Evolutionary conservation across 2,329 filamentous ascomycete genomes (phyloP).

Genomic region (Claviceps spartinae): DNA sequence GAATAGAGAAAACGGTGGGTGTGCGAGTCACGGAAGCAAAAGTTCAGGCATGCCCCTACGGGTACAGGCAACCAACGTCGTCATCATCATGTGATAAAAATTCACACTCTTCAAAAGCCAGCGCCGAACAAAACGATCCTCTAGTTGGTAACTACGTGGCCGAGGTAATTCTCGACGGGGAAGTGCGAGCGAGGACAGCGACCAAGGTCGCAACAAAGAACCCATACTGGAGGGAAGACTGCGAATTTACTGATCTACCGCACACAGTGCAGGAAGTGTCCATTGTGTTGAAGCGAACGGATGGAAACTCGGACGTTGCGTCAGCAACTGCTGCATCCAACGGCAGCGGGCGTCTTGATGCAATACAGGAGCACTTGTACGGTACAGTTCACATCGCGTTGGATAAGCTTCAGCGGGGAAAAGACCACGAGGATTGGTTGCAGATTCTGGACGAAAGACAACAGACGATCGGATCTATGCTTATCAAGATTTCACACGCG

Average conservation of each 20-base stretch:
- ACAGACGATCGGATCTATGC: slow-evolving; percentile 66
- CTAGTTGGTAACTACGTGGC: slow-evolving; percentile 58
- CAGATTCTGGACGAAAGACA: slow-evolving; percentile 64
- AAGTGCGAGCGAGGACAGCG: slow-evolving; percentile 62
- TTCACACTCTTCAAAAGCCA: background rate
- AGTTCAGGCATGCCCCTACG: slow-evolving; percentile 27
- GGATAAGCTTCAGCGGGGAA: slow-evolving; percentile 62
- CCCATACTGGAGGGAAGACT: slow-evolving; percentile 74
- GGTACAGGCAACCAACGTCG: slow-evolving; percentile 11
- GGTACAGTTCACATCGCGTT: slow-evolving; percentile 73
- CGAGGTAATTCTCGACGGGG: slow-evolving; percentile 67
- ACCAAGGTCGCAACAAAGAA: slow-evolving; percentile 57
- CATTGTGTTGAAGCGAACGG: slow-evolving; percentile 55
- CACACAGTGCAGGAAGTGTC: slow-evolving; percentile 54
- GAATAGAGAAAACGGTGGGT: slow-evolving; percentile 46
- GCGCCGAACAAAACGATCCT: slow-evolving; percentile 24
- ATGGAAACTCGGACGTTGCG: slow-evolving; percentile 34
- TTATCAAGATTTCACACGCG: slow-evolving; percentile 71
- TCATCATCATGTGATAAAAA: slow-evolving; percentile 11
- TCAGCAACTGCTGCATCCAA: slow-evolving; percentile 14
- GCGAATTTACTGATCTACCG: slow-evolving; percentile 63
- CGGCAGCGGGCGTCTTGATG: background rate
- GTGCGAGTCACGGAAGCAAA: slow-evolving; percentile 50
- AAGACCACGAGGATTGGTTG: slow-evolving; percentile 80
- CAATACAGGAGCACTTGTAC: slow-evolving; percentile 34